A percentile compares a stretch with the other conserved stretches of the same genome.
Conservation (phyloP, 768 basidiomycete species). For the Obba rivulosa region DNA sequence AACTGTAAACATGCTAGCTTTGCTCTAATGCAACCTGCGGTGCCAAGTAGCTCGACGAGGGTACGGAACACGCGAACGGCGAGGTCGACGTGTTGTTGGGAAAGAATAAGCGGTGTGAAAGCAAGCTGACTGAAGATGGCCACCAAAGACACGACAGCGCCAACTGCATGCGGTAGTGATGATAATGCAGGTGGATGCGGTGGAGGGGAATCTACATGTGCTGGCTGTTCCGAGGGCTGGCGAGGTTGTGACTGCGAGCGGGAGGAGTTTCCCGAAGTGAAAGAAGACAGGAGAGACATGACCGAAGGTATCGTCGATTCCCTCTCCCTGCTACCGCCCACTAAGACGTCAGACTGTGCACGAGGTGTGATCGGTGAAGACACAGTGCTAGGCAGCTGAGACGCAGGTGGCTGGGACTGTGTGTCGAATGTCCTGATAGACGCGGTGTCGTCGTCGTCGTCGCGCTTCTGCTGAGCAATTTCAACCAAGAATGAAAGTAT, state of each 20-base stretch:
- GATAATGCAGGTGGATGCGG: slow-evolving; percentile 6
- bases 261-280: slow-evolving; percentile 45
- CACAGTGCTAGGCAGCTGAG: slow-evolving; percentile 13
- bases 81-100: slow-evolving; percentile 40
- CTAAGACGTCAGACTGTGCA: slow-evolving; percentile 48
- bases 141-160: slow-evolving; percentile 59
- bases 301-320: slow-evolving; percentile 51
- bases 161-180: slow-evolving; percentile 39
- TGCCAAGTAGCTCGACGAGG: slow-evolving; percentile 42
- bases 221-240: slow-evolving; percentile 33
- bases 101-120: slow-evolving; percentile 59
- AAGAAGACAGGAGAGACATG: slow-evolving; percentile 59
- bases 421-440: slow-evolving; percentile 7
- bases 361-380: slow-evolving; percentile 54
- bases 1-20: slow-evolving; percentile 78
- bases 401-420: slow-evolving; percentile 2
- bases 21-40: slow-evolving; percentile 50
- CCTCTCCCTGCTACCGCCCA: slow-evolving; percentile 28
- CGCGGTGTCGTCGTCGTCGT: slow-evolving; percentile 16
- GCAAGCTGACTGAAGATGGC: slow-evolving; percentile 64
- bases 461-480: slow-evolving; percentile 9
- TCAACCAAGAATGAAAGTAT: slow-evolving; percentile 15
- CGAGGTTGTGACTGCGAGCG: slow-evolving; percentile 50
- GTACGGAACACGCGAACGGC: slow-evolving; percentile 49
- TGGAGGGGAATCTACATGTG: slow-evolving; percentile 9